Evolutionary conservation across 306 rosid genomes (phyloP), one percentile per base, ranked within the genome.

Genomic region (Gleditsia sinensis): DNA sequence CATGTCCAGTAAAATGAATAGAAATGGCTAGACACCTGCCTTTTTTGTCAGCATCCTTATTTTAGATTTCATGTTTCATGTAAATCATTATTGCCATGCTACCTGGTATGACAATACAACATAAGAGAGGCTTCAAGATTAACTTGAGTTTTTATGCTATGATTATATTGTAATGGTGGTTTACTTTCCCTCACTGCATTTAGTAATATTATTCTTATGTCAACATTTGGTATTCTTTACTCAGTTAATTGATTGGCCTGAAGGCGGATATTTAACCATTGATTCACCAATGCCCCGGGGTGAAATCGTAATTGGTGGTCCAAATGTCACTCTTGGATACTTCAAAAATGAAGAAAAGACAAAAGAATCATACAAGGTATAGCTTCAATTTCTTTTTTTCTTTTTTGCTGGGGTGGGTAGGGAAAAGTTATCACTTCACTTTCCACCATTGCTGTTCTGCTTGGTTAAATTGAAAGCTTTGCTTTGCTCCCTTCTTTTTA

Each of bases 261-360:
- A 94, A 88, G 96, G 98, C 67, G 99, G 98, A 70, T 94, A 94
- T 81, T 82, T 80, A 51, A 78, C 64, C 8, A 78, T 70, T 62
- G 96, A 94, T 81, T 76, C 72, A 39, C 96, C 99, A 0, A 86
- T 81, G 90, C 91, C 99, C 16, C 98, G 98, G 24, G 98, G 99
- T 78, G 99, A 94, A 87, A 92, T 94, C 74, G 88, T 94, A 8
- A 68, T 94, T 79, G 95, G 99, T 45, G 99, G 99, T 84, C 87
- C 99, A 74, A 94, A 82, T 86, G 89, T 94, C 58, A 90, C 98
- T 67, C 86, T 86, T 48, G 99, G 99, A 36, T 94, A 94, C 85
- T 94, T 90, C 88, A 94, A 90, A 82, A 94, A 94, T 79, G 96
- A 90, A 82, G 93, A 86, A 54, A 94, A 92, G 85, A 92, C 99